Percentiles rank a stretch among this genome's conserved stretches.
Evolutionary conservation across 768 basidiomycete species (phyloP).

Genomic region (Lactifluus subvellereus): DNA sequence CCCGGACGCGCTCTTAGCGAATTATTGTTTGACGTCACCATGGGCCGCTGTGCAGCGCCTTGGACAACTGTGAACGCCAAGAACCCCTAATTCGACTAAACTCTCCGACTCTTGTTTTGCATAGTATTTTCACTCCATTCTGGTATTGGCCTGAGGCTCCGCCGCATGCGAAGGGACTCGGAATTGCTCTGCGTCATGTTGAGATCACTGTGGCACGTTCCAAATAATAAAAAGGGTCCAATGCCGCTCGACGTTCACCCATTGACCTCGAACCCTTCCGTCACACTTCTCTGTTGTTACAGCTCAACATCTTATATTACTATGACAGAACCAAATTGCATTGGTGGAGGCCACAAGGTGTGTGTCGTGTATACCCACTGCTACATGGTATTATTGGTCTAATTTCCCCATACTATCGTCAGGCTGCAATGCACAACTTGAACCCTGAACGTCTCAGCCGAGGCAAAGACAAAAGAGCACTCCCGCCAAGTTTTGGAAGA

Average conservation of each 20-base stretch:
- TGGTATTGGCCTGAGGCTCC: not conserved
- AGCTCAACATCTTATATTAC: not conserved
- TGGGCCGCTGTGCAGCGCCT: not conserved
- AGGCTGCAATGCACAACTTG: slow-evolving; percentile 31
- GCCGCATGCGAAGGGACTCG: too few species aligned
- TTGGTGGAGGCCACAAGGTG: slow-evolving; percentile 3
- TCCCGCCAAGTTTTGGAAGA: slow-evolving; percentile 28
- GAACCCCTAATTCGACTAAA: not conserved
- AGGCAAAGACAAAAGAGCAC: slow-evolving; percentile 33
- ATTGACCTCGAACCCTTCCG: not conserved
- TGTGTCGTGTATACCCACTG: not conserved
- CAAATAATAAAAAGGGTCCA: not conserved
- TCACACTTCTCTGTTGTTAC: not conserved
- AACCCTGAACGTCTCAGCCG: slow-evolving; percentile 30
- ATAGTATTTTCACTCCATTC: not conserved
- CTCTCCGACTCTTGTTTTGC: not conserved
- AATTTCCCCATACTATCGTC: not conserved
- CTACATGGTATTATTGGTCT: not conserved
- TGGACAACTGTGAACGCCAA: not conserved
- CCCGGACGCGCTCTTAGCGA: too few species aligned
- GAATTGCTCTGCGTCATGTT: not conserved
- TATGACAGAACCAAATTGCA: not conserved
- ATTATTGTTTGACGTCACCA: too few species aligned
- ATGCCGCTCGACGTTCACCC: not conserved
- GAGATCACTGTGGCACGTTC: not conserved